A percentile compares a stretch with the other conserved stretches of the same genome.
These are phyloP conservation scores for Pyrenochaeta sp. DNA, from an alignment of 2,329 filamentous ascomycete species.

Conservation along the genomic window DNA sequence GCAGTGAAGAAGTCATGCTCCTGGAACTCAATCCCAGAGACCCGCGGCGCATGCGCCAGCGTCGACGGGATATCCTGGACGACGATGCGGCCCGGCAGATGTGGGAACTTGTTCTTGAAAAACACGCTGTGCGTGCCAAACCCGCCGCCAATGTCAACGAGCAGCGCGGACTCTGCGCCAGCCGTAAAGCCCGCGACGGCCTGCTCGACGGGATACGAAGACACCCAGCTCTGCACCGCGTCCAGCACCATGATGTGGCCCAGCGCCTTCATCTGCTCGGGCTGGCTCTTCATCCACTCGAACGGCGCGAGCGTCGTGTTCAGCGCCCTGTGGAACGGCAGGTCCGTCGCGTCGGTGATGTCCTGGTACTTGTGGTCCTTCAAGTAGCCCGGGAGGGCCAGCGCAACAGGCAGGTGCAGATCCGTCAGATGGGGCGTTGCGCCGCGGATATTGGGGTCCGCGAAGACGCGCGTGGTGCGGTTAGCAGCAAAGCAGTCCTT, in stretches of 20 bases:
- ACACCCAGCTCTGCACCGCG: constrained; percentile 25
- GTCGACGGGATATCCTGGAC: constrained; percentile 38
- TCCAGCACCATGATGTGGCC: constrained; percentile 39
- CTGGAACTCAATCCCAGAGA: constrained; percentile 36
- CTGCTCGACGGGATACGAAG: constrained; percentile 25
- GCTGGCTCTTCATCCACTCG: constrained; percentile 35
- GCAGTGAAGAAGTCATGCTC: constrained; percentile 43
- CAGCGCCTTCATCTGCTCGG: constrained; percentile 35
- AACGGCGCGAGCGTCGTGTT: constrained; percentile 35
- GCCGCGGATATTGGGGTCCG: constrained; percentile 33
- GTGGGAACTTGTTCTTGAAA: constrained; percentile 27
- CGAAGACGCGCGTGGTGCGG: constrained; percentile 35
- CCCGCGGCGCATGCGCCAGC: constrained; percentile 16
- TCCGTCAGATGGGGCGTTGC: constrained; percentile 34
- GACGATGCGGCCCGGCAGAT: constrained; percentile 23
- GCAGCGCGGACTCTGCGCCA: constrained; percentile 19
- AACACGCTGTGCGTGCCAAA: constrained; percentile 36
- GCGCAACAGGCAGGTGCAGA: constrained; percentile 25
- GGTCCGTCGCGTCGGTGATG: constrained; percentile 30
- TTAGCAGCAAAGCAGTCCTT: constrained; percentile 40
- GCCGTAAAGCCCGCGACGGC: constrained; percentile 23
- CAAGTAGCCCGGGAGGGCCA: constrained; percentile 41
- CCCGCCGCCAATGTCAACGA: constrained; percentile 44
- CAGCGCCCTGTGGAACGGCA: constrained; percentile 36
- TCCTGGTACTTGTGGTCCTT: constrained; percentile 33